Evolutionary conservation across 768 basidiomycete species (phyloP), one percentile per base, ranked within the genome.

Genomic region (Serendipita sp.): DNA sequence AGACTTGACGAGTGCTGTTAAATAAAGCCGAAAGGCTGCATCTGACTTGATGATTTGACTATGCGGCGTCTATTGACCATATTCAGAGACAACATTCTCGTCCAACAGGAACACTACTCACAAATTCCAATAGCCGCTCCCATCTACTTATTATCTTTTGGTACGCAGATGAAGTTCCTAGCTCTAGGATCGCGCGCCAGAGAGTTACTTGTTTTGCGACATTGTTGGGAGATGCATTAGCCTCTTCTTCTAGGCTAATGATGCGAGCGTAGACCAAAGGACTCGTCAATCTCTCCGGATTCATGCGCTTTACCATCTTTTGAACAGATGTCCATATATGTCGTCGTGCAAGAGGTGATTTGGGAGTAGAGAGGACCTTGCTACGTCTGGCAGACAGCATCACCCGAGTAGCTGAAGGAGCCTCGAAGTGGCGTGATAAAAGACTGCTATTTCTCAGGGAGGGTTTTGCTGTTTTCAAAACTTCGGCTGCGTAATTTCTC

Each of bases 41-140:
- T 85, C 81, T 3, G 86, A 89, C 60, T 77, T 79, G 30, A 92
- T 74, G 30, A 91, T 76, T 2, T 88, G 86, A 1, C 86, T 88
- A 10, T 78, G 64, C 11, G 84, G 79, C 69, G 86, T 83, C 89
- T 91, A 67, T 28, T 72, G 58, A 44, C 30, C 60, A 51, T 35
- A 18, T 58, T 34, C 35, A 38, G 44, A 65, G 32, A n/a, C 16
- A 16, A 13, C 45, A 54, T 41, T 65, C 11, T 44, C 15, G 3
- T 28, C 10, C 4, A 38, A 18, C 11, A n/a, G 13, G 10, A 44
- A 63, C 44, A 7, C 52, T 35, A 83, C 88, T 69, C 75, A 91
- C 90, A 71, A 86, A 89, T 80, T 91, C 86, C 70, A 81, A 82
- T 80, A 85, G 83, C 68, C 84, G 79, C 71, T 92, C 89, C 89